Evolutionary conservation across 495 filamentous ascomycete species (phyloP).

Genomic region (Hyaloscypha variabilis): DNA sequence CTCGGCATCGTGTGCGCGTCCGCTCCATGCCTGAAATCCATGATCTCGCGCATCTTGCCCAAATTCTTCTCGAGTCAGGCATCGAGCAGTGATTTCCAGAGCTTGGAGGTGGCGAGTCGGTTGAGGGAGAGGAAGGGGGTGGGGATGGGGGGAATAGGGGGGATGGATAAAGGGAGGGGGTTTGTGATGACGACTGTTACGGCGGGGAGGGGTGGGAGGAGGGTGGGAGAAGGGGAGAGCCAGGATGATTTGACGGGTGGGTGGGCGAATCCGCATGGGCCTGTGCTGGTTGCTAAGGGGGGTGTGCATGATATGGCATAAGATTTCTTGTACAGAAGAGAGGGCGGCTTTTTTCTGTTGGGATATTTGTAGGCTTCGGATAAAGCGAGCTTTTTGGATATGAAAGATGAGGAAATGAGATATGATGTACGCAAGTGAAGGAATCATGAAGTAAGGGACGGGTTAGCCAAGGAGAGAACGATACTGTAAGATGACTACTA

Average conservation of each 20-base stretch:
- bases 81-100: background rate
- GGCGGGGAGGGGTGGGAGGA: background rate
- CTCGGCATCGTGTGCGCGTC: slow-evolving; percentile 19
- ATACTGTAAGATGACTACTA: no score
- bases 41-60: slow-evolving; percentile 1
- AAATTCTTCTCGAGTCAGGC: background rate
- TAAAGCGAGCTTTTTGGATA: no score
- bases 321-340: no score
- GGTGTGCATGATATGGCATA: slow-evolving; percentile 8
- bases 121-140: background rate
- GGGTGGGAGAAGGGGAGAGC: slow-evolving; percentile 1
- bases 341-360: no score
- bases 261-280: background rate
- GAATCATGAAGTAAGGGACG: no score
- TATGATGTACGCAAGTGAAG: no score
- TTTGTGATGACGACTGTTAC: background rate
- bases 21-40: slow-evolving; percentile 10
- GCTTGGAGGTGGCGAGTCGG: background rate
- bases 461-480: no score
- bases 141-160: background rate
- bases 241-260: slow-evolving; percentile 10
- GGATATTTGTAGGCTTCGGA: no score
- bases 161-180: background rate
- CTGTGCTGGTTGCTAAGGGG: slow-evolving; percentile 6
- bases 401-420: no score